Conservation (phyloP, 306 rosid species). For the Citrullus colocynthis region DNA sequence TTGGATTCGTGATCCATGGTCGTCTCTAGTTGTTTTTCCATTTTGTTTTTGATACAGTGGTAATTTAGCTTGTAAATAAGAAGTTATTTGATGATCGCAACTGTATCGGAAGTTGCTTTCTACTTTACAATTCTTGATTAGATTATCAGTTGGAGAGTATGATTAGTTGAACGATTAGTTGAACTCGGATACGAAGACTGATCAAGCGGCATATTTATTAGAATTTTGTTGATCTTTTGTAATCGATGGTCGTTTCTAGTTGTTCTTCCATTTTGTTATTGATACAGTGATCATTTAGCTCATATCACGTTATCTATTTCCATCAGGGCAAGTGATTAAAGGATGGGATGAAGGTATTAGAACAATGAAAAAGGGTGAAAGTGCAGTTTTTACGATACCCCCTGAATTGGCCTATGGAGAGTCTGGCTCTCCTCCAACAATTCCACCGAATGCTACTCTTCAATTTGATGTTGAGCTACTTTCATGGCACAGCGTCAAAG, state of each 20-base stretch:
- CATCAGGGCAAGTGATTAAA: constrained; percentile 57
- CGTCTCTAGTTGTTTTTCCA: not conserved
- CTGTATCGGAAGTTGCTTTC: not conserved
- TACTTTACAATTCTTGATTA: not conserved
- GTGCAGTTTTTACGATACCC: constrained; percentile 32
- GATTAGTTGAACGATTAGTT: not conserved
- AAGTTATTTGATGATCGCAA: not conserved
- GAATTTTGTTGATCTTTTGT: too few relatives aligned
- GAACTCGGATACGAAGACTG: not conserved
- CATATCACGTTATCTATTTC: not conserved
- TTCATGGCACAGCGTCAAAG: constrained; percentile 71
- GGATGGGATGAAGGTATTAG: constrained; percentile 91
- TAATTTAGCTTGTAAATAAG: not conserved
- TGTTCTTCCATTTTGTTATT: not conserved
- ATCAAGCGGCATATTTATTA: not conserved
- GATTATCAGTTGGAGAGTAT: not conserved
- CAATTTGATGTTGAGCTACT: constrained; percentile 73
- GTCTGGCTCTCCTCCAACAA: constrained; percentile 65
- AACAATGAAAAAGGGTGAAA: constrained; percentile 87
- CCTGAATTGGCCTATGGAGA: constrained; percentile 37
- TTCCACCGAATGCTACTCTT: constrained; percentile 76
- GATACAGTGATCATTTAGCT: not conserved
- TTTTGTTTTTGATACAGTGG: not conserved
- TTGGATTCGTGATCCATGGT: not conserved
- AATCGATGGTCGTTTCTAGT: not conserved